Base-by-base conservation (phyloP, 129 eudicot species). In the Pseudognaphalium luteoalbum region DNA sequence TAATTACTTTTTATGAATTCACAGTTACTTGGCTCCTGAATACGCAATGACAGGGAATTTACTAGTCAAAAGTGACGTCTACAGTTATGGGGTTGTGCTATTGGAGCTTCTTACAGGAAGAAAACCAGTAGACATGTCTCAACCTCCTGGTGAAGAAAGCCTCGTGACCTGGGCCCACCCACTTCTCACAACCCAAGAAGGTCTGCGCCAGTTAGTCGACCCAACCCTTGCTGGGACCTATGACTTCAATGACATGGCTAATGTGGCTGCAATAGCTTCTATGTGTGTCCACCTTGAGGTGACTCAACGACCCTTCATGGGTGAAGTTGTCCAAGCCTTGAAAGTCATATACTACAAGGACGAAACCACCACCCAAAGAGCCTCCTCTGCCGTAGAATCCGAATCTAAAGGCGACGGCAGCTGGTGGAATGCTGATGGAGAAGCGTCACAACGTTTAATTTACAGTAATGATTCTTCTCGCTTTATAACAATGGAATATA, bases 11-110 rank as follows among this genome's bases (percentile, higher is more conserved):
- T 2, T 67, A 22, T 58, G 44, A 20, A 32, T 59, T 52, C 57
- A 33, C 93, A 92, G 34, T 32, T 32, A 32, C 34, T 1, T 32
- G 34, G 34, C 34, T 32, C 34, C 34, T 32, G 34, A 32, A 82
- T 92, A 92, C 77, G 97, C 97, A 65, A 92, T 92, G 97, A 92
- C 97, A 4, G 97, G 97, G 5, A 96, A 92, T 74, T 81, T 92
- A 34, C 97, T 89, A n/a, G 93, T 92, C 60, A 89, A 92, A 84
- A 89, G 96, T 54, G 97, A 92, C 61, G 97, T 92, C n/a, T 92
- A 92, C 74, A 92, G 97, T 70, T 92, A 92, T 41, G 96, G 97
- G 50, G 97, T 92, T 54, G 97, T 92, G 66, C 77, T 92, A 28
- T 76, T 92, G 66, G 97, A 92, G 84, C 93, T 92, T 73, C 93